Evolutionary conservation across 306 rosid species (phyloP).

Genomic region (Astragalus glycyphyllos): DNA sequence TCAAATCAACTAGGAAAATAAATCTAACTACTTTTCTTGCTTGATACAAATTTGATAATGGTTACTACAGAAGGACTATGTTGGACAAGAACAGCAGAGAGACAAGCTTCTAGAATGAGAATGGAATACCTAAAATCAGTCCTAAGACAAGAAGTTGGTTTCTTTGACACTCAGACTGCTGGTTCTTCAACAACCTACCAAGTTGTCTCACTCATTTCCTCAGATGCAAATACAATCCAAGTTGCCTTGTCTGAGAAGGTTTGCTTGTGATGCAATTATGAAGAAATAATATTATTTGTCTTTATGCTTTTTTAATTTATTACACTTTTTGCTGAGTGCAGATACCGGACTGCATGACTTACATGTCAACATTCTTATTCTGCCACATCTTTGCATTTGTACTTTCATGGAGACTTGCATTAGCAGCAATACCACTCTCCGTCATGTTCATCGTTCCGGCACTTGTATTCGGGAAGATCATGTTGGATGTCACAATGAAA

Average conservation of each 20-base stretch:
- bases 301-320: slow-evolving; percentile 29
- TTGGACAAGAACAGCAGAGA: slow-evolving; percentile 89
- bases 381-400: slow-evolving; percentile 86
- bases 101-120: slow-evolving; percentile 88
- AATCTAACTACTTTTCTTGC: slow-evolving; percentile 34
- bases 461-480: slow-evolving; percentile 70
- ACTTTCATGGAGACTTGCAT: slow-evolving; percentile 80
- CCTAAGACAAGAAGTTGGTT: slow-evolving; percentile 88
- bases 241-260: slow-evolving; percentile 89
- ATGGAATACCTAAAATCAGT: slow-evolving; percentile 80
- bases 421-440: slow-evolving; percentile 87
- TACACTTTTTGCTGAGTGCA: slow-evolving; percentile 38
- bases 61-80: slow-evolving; percentile 77
- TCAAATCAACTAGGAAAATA: not conserved
- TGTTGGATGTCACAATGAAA: slow-evolving; percentile 79
- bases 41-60: slow-evolving; percentile 33
- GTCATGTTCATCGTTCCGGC: slow-evolving; percentile 81
- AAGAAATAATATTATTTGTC: not conserved
- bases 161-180: slow-evolving; percentile 73
- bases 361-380: slow-evolving; percentile 82
- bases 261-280: not conserved
- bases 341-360: slow-evolving; percentile 83
- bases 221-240: slow-evolving; percentile 81
- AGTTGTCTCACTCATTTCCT: slow-evolving; percentile 80
- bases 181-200: slow-evolving; percentile 80